phyloP scores from a whole-genome alignment of 352 stramenopile genomes.

The Pythium scleroteichum region DNA sequence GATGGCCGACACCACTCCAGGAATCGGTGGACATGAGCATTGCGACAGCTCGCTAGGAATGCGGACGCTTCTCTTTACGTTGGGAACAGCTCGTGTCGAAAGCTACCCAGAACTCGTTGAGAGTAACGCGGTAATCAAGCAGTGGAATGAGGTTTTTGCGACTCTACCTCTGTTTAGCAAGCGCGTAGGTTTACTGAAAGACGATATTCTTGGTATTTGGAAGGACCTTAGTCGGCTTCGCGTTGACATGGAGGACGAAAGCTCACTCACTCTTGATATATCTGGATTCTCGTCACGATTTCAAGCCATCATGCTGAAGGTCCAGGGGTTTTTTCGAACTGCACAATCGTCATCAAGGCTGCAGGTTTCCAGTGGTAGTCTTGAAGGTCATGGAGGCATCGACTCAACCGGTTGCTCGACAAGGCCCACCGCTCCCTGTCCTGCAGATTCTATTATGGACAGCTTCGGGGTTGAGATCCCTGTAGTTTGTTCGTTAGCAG shows the following conservation, averaged over 20 bases:
- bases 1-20: constrained; percentile 57
- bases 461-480: constrained; percentile 49
- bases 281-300: constrained; percentile 34
- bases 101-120: neutral
- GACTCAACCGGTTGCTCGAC: too few relatives aligned
- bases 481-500: constrained; percentile 48
- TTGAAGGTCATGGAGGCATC: too few relatives aligned
- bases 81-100: constrained; percentile 38
- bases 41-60: neutral
- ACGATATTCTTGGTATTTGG: constrained; percentile 34
- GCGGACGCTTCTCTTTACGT: constrained; percentile 60
- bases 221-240: constrained; percentile 44
- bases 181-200: constrained; percentile 33
- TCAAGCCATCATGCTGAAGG: constrained; percentile 26
- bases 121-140: constrained; percentile 24
- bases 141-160: constrained; percentile 50
- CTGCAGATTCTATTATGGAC: constrained; percentile 30
- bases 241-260: constrained; percentile 64
- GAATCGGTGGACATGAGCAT: constrained; percentile 21
- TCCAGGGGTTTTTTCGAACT: constrained; percentile 46
- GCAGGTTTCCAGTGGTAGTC: too few relatives aligned
- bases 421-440: too few relatives aligned
- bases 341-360: too few relatives aligned
- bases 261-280: constrained; percentile 55
- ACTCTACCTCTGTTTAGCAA: constrained; percentile 56